These are phyloP conservation scores for Yamadazyma takamatsuzukensis DNA, from an alignment of 805 yeast species.

Conservation along the genomic window DNA sequence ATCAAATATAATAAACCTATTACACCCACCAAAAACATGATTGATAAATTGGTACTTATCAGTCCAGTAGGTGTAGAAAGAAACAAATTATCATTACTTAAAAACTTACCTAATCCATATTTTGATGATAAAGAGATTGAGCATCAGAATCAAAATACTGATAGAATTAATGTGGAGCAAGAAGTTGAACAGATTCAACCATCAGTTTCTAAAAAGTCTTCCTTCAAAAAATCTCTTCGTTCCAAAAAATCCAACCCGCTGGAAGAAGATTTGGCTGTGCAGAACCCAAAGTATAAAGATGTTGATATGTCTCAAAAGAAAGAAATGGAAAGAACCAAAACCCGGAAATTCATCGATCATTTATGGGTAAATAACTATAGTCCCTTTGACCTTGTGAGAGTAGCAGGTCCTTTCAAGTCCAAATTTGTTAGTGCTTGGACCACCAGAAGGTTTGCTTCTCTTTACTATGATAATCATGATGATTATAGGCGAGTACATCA, in stretches of 20 bases:
- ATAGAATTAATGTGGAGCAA: conserved; percentile 10
- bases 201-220: too few relatives aligned
- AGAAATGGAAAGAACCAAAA: conserved; percentile 14
- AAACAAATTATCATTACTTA: conserved; percentile 25
- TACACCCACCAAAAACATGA: conserved; percentile 19
- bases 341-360: conserved; percentile 30
- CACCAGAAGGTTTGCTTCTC: conserved; percentile 41
- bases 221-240: too few relatives aligned
- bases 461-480: conserved; percentile 28
- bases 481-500: conserved; percentile 41
- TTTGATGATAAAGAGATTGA: conserved; percentile 8
- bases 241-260: background rate
- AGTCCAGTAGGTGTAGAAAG: conserved; percentile 45
- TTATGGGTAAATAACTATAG: conserved; percentile 55
- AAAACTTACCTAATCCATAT: conserved; percentile 13
- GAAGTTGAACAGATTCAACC: conserved; percentile 10
- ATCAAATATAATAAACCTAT: conserved; percentile 34
- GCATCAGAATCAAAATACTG: conserved; percentile 15
- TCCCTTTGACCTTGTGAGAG: conserved; percentile 51
- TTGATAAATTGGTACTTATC: conserved; percentile 36
- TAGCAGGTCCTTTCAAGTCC: conserved; percentile 52
- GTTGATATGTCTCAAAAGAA: conserved; percentile 6
- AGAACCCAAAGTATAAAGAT: conserved; percentile 11
- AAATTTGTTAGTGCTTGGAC: conserved; percentile 54
- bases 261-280: conserved; percentile 9